A percentile compares a stretch with the other conserved stretches of the same genome.
Evolutionary conservation across 768 basidiomycete species (phyloP).

Genomic region (Dentipellis fragilis): DNA sequence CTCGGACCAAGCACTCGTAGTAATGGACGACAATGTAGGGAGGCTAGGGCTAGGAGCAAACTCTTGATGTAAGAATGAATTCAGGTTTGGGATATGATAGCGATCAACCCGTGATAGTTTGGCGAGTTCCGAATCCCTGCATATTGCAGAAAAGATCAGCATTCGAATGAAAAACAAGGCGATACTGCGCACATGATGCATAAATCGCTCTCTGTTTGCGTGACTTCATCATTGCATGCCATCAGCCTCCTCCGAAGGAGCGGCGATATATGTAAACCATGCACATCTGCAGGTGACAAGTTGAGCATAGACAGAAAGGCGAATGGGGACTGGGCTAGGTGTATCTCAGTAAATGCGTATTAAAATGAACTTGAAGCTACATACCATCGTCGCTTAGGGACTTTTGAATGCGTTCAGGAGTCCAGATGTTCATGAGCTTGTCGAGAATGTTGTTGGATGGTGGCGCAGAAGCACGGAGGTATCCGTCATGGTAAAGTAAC

Average conservation of each 20-base stretch:
- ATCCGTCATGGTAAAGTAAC: slow-evolving; percentile 70
- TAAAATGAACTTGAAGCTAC: slow-evolving; percentile 12
- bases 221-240: slow-evolving; percentile 33
- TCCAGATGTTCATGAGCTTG: slow-evolving; percentile 86
- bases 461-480: slow-evolving; percentile 35
- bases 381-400: slow-evolving; percentile 61
- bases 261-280: slow-evolving; percentile 48
- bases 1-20: slow-evolving; percentile 48
- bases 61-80: slow-evolving; percentile 17
- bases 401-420: slow-evolving; percentile 64
- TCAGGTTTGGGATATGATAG: slow-evolving; percentile 24
- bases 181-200: too few relatives aligned
- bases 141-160: slow-evolving; percentile 21
- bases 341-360: too few relatives aligned
- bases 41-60: slow-evolving; percentile 26
- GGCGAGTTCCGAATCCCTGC: background rate
- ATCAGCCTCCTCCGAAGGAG: slow-evolving; percentile 46
- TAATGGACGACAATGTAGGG: slow-evolving; percentile 53
- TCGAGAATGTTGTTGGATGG: slow-evolving; percentile 42
- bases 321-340: slow-evolving; percentile 45
- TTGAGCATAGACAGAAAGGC: slow-evolving; percentile 70
- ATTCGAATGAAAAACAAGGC: too few relatives aligned
- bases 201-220: too few relatives aligned
- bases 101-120: slow-evolving; percentile 23
- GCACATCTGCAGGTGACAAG: slow-evolving; percentile 53